Conservation (phyloP, 805 yeast genomes). For the Torulaspora franciscae region DNA sequence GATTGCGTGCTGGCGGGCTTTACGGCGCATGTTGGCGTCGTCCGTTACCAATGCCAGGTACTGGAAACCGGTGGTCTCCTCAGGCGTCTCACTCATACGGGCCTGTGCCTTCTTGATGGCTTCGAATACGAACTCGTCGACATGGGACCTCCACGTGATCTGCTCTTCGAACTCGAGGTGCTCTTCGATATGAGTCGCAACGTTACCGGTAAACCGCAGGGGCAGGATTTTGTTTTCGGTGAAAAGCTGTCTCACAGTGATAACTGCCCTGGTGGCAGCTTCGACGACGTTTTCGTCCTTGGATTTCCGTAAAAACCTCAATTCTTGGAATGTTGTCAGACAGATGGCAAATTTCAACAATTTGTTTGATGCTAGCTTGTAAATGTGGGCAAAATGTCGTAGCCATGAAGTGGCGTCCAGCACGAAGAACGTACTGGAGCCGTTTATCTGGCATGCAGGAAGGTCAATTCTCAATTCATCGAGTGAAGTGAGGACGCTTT, state of each 20-base stretch:
- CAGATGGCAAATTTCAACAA: conserved; percentile 61
- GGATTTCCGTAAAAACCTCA: conserved; percentile 62
- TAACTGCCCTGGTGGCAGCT: conserved; percentile 74
- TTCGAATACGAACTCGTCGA: conserved; percentile 61
- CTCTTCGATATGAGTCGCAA: conserved; percentile 62
- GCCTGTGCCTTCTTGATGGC: conserved; percentile 43
- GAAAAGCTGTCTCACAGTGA: conserved; percentile 62
- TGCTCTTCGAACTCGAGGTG: conserved; percentile 67
- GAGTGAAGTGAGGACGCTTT: conserved; percentile 7
- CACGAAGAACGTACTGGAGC: conserved; percentile 50
- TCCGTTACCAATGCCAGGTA: conserved; percentile 67
- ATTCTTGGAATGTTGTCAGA: conserved; percentile 68
- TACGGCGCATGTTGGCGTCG: conserved; percentile 64
- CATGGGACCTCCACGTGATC: conserved; percentile 62
- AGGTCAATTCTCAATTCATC: conserved; percentile 39
- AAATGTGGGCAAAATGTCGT: conserved; percentile 69
- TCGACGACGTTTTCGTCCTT: conserved; percentile 71
- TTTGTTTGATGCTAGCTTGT: conserved; percentile 57
- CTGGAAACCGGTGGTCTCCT: conserved; percentile 39
- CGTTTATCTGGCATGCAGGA: conserved; percentile 54
- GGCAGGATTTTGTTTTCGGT: conserved; percentile 53
- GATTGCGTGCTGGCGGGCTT: conserved; percentile 41
- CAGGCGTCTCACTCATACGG: conserved; percentile 22
- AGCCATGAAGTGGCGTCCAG: conserved; percentile 76
- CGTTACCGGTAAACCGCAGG: conserved; percentile 60